These are phyloP conservation scores for Acidiella bohemica DNA, from an alignment of 495 filamentous ascomycete genomes.

Conservation along the genomic window DNA sequence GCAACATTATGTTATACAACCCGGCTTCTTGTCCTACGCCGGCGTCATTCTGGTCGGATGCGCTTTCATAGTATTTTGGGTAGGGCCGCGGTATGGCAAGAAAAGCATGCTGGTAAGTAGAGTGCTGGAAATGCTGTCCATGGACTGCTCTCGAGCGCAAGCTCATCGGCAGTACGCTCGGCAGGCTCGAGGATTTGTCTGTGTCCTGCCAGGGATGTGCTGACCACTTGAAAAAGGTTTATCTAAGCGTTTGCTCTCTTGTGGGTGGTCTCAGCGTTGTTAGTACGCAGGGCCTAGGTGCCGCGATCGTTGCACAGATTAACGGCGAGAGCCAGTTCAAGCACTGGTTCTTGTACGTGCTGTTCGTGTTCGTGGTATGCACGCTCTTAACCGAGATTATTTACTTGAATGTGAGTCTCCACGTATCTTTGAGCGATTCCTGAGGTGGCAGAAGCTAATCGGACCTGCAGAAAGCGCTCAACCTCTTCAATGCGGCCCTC, in stretches of 20 bases:
- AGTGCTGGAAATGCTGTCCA: no score
- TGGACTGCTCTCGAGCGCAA: no score
- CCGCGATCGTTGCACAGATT: conserved; percentile 79
- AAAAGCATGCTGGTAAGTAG: conserved; percentile 94
- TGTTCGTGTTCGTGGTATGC: conserved; percentile 77
- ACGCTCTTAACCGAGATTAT: conserved; percentile 90
- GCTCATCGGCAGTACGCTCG: no score
- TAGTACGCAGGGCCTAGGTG: conserved; percentile 82
- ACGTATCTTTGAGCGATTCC: background rate
- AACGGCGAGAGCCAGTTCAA: conserved; percentile 78
- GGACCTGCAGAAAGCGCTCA: conserved; percentile 80
- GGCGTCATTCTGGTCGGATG: conserved; percentile 70
- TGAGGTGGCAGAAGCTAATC: conserved; percentile 23
- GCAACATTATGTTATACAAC: conserved; percentile 74
- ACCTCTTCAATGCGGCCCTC: conserved; percentile 91
- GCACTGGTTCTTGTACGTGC: conserved; percentile 89
- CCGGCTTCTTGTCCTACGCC: conserved; percentile 74
- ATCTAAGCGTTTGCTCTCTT: conserved; percentile 88
- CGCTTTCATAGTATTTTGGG: conserved; percentile 62
- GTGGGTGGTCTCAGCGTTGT: conserved; percentile 92
- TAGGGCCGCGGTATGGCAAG: conserved; percentile 81
- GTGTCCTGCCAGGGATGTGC: no score
- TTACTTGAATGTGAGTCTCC: conserved; percentile 72
- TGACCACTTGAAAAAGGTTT: no score
- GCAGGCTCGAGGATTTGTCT: no score